phyloP scores from a whole-genome alignment of 2,329 filamentous ascomycete species.

The Trichoderma gracile region DNA sequence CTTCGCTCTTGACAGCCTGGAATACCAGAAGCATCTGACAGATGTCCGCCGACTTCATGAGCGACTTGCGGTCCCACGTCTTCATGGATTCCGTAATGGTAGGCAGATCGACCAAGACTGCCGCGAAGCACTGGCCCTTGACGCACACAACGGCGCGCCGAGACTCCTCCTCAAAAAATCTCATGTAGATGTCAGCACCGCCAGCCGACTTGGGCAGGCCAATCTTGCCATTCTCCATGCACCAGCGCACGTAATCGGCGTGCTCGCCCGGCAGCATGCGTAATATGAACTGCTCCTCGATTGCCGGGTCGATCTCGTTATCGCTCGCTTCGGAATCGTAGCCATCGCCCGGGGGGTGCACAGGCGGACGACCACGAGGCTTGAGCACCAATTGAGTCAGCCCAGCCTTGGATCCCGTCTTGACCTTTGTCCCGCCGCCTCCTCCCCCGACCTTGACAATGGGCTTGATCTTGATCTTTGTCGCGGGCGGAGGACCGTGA shows the following conservation, averaged over 20 bases:
- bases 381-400: constrained; percentile 53
- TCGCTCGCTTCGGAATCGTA: constrained; percentile 97
- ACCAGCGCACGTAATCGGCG: constrained; percentile 76
- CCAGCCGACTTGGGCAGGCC: constrained; percentile 64
- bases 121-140: constrained; percentile 70
- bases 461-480: constrained; percentile 57
- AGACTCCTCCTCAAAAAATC: constrained; percentile 73
- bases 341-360: constrained; percentile 76
- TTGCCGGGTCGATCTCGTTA: constrained; percentile 79
- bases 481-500: constrained; percentile 41
- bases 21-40: constrained; percentile 87
- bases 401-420: constrained; percentile 39
- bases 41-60: constrained; percentile 86
- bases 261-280: constrained; percentile 86
- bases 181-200: constrained; percentile 76
- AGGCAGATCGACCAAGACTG: constrained; percentile 77
- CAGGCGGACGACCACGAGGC: constrained; percentile 66
- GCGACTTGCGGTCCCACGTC: constrained; percentile 84
- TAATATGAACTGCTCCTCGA: constrained; percentile 86
- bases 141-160: constrained; percentile 73
- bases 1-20: constrained; percentile 63
- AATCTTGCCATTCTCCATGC: constrained; percentile 75
- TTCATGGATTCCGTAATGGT: constrained; percentile 91
- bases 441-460: constrained; percentile 12
- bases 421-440: constrained; percentile 9